These are phyloP conservation scores for Pseudonitzschia pungens DNA, from an alignment of 108 stramenopile species.

Conservation along the genomic window DNA sequence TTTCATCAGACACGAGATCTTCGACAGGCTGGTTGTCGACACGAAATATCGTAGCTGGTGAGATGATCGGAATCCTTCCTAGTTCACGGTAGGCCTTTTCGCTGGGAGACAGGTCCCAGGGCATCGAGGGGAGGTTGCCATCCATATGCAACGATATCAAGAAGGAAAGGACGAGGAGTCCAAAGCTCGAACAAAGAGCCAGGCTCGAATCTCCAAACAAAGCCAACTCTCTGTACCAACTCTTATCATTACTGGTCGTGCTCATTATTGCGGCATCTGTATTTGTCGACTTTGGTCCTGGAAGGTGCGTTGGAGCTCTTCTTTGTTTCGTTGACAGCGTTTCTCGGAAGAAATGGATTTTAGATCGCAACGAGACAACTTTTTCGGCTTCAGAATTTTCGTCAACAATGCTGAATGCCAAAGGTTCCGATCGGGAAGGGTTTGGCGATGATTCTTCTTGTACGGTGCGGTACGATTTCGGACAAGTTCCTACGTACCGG, in stretches of 20 bases:
- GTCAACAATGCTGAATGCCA: too few species aligned
- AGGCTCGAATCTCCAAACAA: slow-evolving; percentile 38
- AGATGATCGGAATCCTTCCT: slow-evolving; percentile 38
- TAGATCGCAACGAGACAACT: too few species aligned
- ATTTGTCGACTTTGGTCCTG: background rate
- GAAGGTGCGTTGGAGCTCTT: background rate
- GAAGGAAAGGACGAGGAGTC: slow-evolving; percentile 27
- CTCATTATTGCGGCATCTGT: background rate
- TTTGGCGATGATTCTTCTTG: too few species aligned
- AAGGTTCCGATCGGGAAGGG: too few species aligned
- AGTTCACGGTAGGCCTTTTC: slow-evolving; percentile 29
- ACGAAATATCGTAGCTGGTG: slow-evolving; percentile 25
- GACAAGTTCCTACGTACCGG: too few species aligned
- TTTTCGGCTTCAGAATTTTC: too few species aligned
- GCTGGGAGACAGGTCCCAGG: background rate
- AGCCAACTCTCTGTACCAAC: slow-evolving; percentile 4
- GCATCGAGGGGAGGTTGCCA: background rate
- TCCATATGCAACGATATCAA: slow-evolving; percentile 17
- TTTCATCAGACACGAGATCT: slow-evolving; percentile 18
- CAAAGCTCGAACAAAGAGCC: slow-evolving; percentile 25
- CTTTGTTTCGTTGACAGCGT: too few species aligned
- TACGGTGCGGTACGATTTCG: too few species aligned
- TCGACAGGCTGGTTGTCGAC: slow-evolving; percentile 2
- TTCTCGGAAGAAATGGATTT: too few species aligned
- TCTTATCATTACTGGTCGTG: background rate